phyloP scores from a whole-genome alignment of 306 rosid species.

The Glycine tomentella region DNA sequence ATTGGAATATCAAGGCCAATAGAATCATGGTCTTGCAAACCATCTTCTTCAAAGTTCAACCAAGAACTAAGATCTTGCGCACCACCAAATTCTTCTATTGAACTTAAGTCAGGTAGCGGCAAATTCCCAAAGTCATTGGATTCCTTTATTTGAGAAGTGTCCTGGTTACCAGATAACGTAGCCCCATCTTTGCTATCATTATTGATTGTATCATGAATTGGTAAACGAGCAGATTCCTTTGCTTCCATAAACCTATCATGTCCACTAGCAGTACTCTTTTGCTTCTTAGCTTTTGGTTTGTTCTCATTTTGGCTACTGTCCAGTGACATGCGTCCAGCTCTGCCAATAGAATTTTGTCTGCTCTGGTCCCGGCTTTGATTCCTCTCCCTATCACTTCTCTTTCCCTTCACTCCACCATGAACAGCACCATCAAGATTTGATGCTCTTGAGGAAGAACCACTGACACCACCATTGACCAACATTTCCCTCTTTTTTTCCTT shows the following conservation, averaged over 20 bases:
- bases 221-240: constrained; percentile 46
- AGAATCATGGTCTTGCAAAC: constrained; percentile 74
- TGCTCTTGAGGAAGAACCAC: constrained; percentile 68
- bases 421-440: constrained; percentile 57
- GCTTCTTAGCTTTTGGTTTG: constrained; percentile 69
- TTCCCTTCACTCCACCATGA: constrained; percentile 68
- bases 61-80: constrained; percentile 74
- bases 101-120: constrained; percentile 56
- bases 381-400: constrained; percentile 80
- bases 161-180: constrained; percentile 40
- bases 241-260: constrained; percentile 48
- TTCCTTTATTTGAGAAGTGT: constrained; percentile 49
- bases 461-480: constrained; percentile 67
- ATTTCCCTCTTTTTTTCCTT: constrained; percentile 79
- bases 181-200: constrained; percentile 40
- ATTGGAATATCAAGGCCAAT: constrained; percentile 89
- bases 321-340: constrained; percentile 57
- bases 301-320: constrained; percentile 59
- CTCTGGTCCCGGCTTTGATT: constrained; percentile 59
- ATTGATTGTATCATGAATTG: constrained; percentile 45
- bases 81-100: constrained; percentile 67
- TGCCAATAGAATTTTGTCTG: constrained; percentile 52
- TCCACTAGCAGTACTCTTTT: constrained; percentile 53
- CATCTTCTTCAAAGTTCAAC: constrained; percentile 87
- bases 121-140: constrained; percentile 47